phyloP scores from a whole-genome alignment of 2,329 filamentous ascomycete genomes.

The Aspergillus flavus region DNA sequence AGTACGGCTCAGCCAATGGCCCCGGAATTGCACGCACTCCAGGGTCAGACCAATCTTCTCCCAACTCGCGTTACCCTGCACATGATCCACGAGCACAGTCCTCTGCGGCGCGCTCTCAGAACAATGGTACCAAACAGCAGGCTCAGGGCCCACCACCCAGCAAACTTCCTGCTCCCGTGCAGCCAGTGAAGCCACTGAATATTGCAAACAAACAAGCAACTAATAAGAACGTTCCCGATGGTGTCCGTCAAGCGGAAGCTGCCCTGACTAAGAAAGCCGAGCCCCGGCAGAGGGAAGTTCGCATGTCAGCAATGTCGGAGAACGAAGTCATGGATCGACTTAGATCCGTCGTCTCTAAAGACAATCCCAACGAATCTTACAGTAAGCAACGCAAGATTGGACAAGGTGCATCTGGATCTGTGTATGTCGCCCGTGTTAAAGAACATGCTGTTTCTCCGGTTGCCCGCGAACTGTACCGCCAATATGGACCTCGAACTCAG shows the following conservation, averaged over 20 bases:
- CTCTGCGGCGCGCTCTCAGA: slow-evolving; percentile 45
- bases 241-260: slow-evolving; percentile 85
- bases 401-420: slow-evolving; percentile 94
- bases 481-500: slow-evolving; percentile 79
- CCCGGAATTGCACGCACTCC: slow-evolving; percentile 38
- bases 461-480: slow-evolving; percentile 75
- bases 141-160: slow-evolving; percentile 54
- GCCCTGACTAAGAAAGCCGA: slow-evolving; percentile 79
- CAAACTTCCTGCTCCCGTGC: slow-evolving; percentile 61
- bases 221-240: slow-evolving; percentile 57
- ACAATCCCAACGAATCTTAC: slow-evolving; percentile 92
- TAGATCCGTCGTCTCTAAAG: slow-evolving; percentile 91
- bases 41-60: slow-evolving; percentile 38
- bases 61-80: slow-evolving; percentile 36
- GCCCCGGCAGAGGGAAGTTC: slow-evolving; percentile 85
- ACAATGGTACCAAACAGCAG: slow-evolving; percentile 47
- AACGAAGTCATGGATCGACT: slow-evolving; percentile 95
- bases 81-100: slow-evolving; percentile 42
- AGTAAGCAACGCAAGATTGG: slow-evolving; percentile 99
- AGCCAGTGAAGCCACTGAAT: slow-evolving; percentile 74
- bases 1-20: slow-evolving; percentile 29
- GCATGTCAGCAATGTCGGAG: slow-evolving; percentile 98
- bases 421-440: slow-evolving; percentile 96
- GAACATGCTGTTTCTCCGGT: slow-evolving; percentile 80
- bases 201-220: slow-evolving; percentile 66